These are phyloP conservation scores for Metschnikowia orientalis DNA, from an alignment of 805 yeast species.

Conservation along the genomic window DNA sequence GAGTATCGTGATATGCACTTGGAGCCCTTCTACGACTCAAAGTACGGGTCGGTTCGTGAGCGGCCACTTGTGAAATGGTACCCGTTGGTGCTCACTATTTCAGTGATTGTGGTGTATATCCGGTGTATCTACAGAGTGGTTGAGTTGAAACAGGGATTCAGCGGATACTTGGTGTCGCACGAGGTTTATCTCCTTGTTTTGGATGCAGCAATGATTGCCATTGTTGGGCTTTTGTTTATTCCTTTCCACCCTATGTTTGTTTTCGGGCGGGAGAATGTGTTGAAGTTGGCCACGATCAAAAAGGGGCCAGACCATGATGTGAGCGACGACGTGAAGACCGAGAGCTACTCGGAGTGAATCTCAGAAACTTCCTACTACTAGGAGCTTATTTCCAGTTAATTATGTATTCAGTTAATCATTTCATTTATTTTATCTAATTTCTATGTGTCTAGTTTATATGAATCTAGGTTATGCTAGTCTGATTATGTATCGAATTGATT, in stretches of 20 bases:
- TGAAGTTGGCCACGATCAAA: constrained; percentile 11
- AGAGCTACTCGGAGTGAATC: constrained; percentile 2
- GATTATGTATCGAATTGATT: too few relatives aligned
- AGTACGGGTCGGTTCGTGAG: constrained; percentile 22
- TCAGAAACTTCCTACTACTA: not conserved
- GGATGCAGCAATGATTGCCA: constrained; percentile 37
- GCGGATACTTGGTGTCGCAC: constrained; percentile 33
- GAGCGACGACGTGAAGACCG: not conserved
- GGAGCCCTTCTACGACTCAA: constrained; percentile 29
- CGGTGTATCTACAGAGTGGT: constrained; percentile 39
- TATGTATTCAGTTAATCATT: too few relatives aligned
- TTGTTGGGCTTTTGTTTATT: constrained; percentile 31
- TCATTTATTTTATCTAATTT: too few relatives aligned
- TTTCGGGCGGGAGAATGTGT: constrained; percentile 25
- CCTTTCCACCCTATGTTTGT: constrained; percentile 40
- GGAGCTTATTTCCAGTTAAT: too few relatives aligned
- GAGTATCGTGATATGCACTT: constrained; percentile 21
- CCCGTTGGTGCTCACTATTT: constrained; percentile 32
- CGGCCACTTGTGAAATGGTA: constrained; percentile 25
- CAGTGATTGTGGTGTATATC: constrained; percentile 33
- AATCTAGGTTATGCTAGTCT: too few relatives aligned
- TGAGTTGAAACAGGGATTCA: constrained; percentile 37
- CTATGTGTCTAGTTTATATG: too few relatives aligned
- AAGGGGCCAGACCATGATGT: constrained; percentile 1
- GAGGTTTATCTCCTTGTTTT: constrained; percentile 36